A percentile compares a stretch with the other conserved stretches of the same genome.
Evolutionary conservation across 345 rosid genomes (phyloP).

Genomic region (Melaleuca quinquenervia): DNA sequence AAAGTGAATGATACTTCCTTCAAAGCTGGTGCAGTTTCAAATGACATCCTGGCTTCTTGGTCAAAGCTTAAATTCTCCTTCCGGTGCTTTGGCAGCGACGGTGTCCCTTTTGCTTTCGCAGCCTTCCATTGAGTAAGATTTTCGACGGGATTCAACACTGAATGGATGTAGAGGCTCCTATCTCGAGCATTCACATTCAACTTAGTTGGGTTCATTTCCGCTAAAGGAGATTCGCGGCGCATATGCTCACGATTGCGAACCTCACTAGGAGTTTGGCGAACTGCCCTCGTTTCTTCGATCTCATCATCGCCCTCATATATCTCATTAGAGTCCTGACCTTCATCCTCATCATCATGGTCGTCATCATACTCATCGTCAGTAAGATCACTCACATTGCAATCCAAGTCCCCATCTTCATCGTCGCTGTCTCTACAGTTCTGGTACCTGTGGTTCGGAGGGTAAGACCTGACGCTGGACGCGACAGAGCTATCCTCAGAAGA

Average conservation of each 20-base stretch:
- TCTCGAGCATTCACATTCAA: conserved; percentile 25
- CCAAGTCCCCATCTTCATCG: conserved; percentile 40
- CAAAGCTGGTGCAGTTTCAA: conserved; percentile 16
- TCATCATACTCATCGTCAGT: conserved; percentile 21
- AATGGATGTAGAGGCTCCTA: conserved; percentile 39
- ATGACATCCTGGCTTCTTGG: conserved; percentile 19
- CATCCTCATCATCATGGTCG: not conserved
- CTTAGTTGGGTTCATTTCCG: conserved; percentile 12
- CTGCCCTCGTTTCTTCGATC: not conserved
- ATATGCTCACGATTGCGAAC: not conserved
- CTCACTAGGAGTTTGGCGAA: not conserved
- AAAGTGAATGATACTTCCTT: conserved; percentile 27
- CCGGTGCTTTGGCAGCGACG: conserved; percentile 28
- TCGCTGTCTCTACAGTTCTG: conserved; percentile 64
- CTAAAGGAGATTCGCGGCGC: not conserved
- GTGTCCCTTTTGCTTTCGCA: conserved; percentile 42
- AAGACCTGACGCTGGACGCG: conserved; percentile 37
- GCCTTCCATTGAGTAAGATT: conserved; percentile 93
- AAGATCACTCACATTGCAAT: conserved; percentile 24
- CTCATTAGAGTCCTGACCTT: conserved; percentile 10
- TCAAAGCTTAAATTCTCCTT: conserved; percentile 58
- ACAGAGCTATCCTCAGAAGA: conserved; percentile 25
- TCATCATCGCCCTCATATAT: conserved; percentile 16
- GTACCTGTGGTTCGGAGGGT: conserved; percentile 58
- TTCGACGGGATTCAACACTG: conserved; percentile 81